phyloP scores from a whole-genome alignment of 179 eudicot genomes.

The Camellia oleifera region DNA sequence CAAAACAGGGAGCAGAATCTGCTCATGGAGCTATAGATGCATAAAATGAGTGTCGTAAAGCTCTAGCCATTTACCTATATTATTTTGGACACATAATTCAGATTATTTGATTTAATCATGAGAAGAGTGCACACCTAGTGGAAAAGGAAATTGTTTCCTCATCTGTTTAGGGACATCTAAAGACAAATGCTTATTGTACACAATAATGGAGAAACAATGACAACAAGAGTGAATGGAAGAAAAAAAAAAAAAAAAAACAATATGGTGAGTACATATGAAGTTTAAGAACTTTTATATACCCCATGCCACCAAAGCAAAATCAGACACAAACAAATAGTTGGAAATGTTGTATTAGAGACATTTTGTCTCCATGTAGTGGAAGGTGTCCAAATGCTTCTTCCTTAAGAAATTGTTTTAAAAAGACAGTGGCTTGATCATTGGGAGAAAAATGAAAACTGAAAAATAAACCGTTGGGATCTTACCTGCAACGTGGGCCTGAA shows the following conservation, averaged over 20 bases:
- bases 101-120: not conserved
- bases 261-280: not conserved
- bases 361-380: not conserved
- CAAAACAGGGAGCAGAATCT: not conserved
- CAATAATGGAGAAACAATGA: constrained; percentile 9
- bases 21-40: constrained; percentile 6
- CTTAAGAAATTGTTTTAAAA: not conserved
- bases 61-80: not conserved
- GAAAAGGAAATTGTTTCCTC: not conserved
- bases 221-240: not conserved
- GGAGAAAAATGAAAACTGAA: not conserved
- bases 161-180: not conserved
- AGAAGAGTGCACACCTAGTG: not conserved
- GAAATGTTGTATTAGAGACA: not conserved
- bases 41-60: not conserved
- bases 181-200: not conserved
- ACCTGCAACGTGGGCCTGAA: constrained; percentile 93
- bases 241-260: not conserved
- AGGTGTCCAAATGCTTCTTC: not conserved
- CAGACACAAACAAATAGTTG: not conserved
- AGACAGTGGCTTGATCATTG: not conserved
- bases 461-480: not conserved
- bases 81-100: not conserved
- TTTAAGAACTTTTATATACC: not conserved
- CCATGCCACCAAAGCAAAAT: not conserved